Base-by-base conservation (phyloP, 139 green algal genomes). In the Mesotaenium endlicherianum region DNA sequence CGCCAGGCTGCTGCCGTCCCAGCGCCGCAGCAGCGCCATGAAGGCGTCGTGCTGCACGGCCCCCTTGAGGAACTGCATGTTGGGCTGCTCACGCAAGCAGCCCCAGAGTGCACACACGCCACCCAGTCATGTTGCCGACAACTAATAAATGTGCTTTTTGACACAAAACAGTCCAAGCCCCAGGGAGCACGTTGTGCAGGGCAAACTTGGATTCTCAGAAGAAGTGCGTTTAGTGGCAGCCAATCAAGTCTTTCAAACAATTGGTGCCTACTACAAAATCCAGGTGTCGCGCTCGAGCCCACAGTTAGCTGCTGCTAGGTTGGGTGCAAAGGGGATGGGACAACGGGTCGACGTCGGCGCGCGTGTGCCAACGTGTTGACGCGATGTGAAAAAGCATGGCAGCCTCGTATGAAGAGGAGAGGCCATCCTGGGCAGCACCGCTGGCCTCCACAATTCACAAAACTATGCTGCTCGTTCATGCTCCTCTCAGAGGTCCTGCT, bases 1-100 rank as follows among this genome's bases (percentile, higher is more conserved):
- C 6, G 43, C 36, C 60, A 72, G 60, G 30, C 20, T 49, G 11
- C 77, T 86, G 8, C 59, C 34, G 16, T 86, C 53, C n/a, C 40
- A 58, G 3, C 84, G 36, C 31, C 75, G 87, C 34, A 60, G 43
- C 38, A 90, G 75, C 38, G 60, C 85, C 20, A 43, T 17, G 68
- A 85, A 85, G 11, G 42, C 69, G 17, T 85, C 78, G 68, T 85
- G 59, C 20, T 60, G 42, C 5, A 69, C 5, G 8, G 45, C 70
- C 17, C 31, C 40, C 11, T 31, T 53, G 8, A 79, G 70, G 5
- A 76, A 6, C 70, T 79, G 43, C 6, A 79, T 5, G 11, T 79
- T 60, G 11, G 47, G 8, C 60, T 72, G 60, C 60, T 36, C 41
- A 72, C 6, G 11, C 6, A 11, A 40, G 43, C 41, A 14, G 20